Percentiles rank a stretch among this genome's conserved stretches.
phyloP scores from a whole-genome alignment of 2,329 filamentous ascomycete species.

The Nemania sp. region DNA sequence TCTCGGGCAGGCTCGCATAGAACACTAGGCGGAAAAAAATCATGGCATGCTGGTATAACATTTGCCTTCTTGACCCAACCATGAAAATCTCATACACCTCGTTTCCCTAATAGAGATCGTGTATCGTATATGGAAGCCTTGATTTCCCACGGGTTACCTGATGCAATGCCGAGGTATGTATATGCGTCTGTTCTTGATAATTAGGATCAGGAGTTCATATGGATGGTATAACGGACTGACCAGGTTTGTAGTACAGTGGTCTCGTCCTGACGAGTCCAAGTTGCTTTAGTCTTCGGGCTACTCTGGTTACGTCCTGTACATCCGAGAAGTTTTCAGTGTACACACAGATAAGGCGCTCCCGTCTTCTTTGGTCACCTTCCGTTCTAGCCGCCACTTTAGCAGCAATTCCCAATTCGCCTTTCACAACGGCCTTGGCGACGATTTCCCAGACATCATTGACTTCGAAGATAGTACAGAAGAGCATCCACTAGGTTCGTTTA shows the following conservation, averaged over 20 bases:
- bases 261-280: slow-evolving; percentile 68
- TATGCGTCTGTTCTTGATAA: slow-evolving; percentile 67
- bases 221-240: slow-evolving; percentile 56
- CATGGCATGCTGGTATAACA: slow-evolving; percentile 6
- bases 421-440: slow-evolving; percentile 74
- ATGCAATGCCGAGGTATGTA: slow-evolving; percentile 73
- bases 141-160: slow-evolving; percentile 71
- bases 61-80: slow-evolving; percentile 30
- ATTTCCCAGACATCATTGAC: slow-evolving; percentile 74
- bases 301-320: slow-evolving; percentile 73
- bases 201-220: slow-evolving; percentile 15
- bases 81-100: slow-evolving; percentile 18
- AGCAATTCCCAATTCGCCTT: slow-evolving; percentile 75
- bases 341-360: slow-evolving; percentile 74
- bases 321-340: slow-evolving; percentile 83
- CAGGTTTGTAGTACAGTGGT: slow-evolving; percentile 82
- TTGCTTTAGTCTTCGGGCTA: slow-evolving; percentile 71
- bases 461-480: slow-evolving; percentile 68
- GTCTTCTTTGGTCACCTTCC: slow-evolving; percentile 55
- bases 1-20: slow-evolving; percentile 26
- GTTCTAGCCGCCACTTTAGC: slow-evolving; percentile 78
- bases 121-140: slow-evolving; percentile 69
- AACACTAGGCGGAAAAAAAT: not conserved
- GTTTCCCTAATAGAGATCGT: slow-evolving; percentile 53
- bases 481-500: slow-evolving; percentile 70